phyloP scores from a whole-genome alignment of 108 stramenopile species.

The Ochromonas danica region DNA sequence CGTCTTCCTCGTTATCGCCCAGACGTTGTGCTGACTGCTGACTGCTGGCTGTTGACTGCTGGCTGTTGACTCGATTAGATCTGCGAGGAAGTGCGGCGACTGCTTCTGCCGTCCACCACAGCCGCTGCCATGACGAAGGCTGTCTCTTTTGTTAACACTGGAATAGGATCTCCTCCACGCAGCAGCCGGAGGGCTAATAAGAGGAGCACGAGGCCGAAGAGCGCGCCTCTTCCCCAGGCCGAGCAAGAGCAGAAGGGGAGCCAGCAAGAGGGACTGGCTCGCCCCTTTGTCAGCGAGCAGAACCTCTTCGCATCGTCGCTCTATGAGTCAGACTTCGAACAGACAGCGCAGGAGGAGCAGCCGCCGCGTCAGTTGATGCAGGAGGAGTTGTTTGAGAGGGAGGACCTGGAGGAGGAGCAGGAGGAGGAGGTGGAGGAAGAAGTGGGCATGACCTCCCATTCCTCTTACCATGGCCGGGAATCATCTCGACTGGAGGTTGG shows the following conservation, averaged over 20 bases:
- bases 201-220: conserved; percentile 12
- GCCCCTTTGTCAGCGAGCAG: conserved; percentile 5
- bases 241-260: no score
- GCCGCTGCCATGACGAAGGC: conserved; percentile 12
- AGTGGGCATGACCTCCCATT: no score
- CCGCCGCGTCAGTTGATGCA: no score
- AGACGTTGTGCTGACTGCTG: conserved; percentile 9
- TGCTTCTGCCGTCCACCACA: conserved; percentile 13
- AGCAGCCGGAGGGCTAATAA: conserved; percentile 8
- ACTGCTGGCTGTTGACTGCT: no score
- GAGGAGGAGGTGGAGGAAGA: no score
- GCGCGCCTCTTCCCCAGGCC: conserved; percentile 11
- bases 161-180: conserved; percentile 9
- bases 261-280: conserved; percentile 3
- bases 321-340: no score
- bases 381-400: no score
- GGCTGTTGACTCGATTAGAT: conserved; percentile 9
- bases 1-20: conserved; percentile 13
- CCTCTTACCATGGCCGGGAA: no score
- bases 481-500: no score
- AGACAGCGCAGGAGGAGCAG: no score
- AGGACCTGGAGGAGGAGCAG: no score
- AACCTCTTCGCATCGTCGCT: background rate
- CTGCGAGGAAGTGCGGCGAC: conserved; percentile 12
- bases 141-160: conserved; percentile 16